Conservation (phyloP, 192 early-diverging fungal genomes). For the Chytriomyces sp. region DNA sequence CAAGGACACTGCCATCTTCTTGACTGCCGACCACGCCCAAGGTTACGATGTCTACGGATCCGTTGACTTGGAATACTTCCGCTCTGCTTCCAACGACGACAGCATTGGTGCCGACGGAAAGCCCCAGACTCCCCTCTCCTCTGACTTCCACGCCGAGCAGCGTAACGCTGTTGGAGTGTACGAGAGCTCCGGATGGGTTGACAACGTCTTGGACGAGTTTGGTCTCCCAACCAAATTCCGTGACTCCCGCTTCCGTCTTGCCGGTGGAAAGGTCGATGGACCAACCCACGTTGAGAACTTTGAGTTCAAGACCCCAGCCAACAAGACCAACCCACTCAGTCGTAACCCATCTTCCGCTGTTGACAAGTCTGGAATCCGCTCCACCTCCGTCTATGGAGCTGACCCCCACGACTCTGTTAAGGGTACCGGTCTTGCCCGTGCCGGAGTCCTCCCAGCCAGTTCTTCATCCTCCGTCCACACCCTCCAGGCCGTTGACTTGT, state of each 20-base stretch:
- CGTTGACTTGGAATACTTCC: slow-evolving; percentile 64
- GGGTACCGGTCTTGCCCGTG: slow-evolving; percentile 19
- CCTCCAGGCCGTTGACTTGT: slow-evolving; percentile 49
- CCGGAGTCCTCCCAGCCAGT: slow-evolving; percentile 14
- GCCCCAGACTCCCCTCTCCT: neutral
- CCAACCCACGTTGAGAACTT: slow-evolving; percentile 40
- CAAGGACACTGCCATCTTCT: slow-evolving; percentile 59
- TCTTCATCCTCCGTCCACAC: slow-evolving; percentile 40
- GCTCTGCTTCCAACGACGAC: slow-evolving; percentile 45
- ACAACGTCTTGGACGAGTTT: slow-evolving; percentile 40
- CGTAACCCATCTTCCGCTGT: slow-evolving; percentile 12
- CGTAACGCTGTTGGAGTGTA: slow-evolving; percentile 38
- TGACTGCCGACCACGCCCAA: slow-evolving; percentile 71
- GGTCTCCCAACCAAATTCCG: slow-evolving; percentile 45
- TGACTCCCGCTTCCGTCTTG: slow-evolving; percentile 35
- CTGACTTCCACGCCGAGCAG: slow-evolving; percentile 22
- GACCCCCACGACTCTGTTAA: slow-evolving; percentile 36
- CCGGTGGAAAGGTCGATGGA: slow-evolving; percentile 41
- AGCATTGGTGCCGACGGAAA: slow-evolving; percentile 5
- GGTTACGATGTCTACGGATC: slow-evolving; percentile 69
- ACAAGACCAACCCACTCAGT: slow-evolving; percentile 16
- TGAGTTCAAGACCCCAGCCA: slow-evolving; percentile 33
- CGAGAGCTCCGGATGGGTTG: slow-evolving; percentile 44
- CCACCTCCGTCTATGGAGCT: slow-evolving; percentile 9
- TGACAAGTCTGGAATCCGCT: neutral